phyloP scores from a whole-genome alignment of 1,139 yeast species.

The Suhomyces ambrosiae region DNA sequence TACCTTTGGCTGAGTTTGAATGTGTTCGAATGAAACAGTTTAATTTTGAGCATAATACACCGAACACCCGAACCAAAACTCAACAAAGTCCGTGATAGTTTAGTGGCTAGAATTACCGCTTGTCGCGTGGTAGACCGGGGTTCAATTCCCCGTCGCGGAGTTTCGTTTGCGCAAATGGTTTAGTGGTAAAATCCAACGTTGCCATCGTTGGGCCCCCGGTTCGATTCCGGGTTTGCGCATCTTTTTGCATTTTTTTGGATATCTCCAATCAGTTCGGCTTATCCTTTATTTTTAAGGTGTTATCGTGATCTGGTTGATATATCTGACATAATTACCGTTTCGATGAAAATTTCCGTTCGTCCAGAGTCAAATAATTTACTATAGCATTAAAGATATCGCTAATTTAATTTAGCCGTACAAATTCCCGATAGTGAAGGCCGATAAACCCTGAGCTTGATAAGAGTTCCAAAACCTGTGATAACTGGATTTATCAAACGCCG shows the following conservation, averaged over 20 bases:
- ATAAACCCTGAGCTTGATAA: not conserved
- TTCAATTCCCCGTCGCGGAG: slow-evolving; percentile 73
- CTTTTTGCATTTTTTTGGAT: slow-evolving; percentile 7
- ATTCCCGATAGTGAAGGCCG: slow-evolving; percentile 3
- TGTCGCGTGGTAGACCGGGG: slow-evolving; percentile 70
- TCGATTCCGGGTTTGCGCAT: slow-evolving; percentile 23
- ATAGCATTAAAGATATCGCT: no score
- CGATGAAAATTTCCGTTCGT: not conserved
- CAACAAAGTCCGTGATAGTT: slow-evolving; percentile 47
- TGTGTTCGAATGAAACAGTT: no score
- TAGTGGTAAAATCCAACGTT: slow-evolving; percentile 24
- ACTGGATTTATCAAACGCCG: not conserved
- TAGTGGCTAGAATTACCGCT: slow-evolving; percentile 51
- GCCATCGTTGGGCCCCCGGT: slow-evolving; percentile 25
- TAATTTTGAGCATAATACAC: no score
- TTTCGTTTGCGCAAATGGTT: slow-evolving; percentile 20
- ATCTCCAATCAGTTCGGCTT: not conserved
- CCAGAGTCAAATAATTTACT: not conserved
- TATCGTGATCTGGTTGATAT: not conserved
- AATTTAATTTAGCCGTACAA: not conserved
- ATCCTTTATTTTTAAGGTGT: no score
- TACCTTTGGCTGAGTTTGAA: no score
- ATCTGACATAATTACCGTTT: not conserved
- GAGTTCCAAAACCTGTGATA: slow-evolving; percentile 1
- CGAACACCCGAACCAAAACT: no score